Percentiles rank a stretch among this genome's conserved stretches.
Evolutionary conservation across 345 rosid genomes (phyloP).

Genomic region (Noccaea bulbosa): DNA sequence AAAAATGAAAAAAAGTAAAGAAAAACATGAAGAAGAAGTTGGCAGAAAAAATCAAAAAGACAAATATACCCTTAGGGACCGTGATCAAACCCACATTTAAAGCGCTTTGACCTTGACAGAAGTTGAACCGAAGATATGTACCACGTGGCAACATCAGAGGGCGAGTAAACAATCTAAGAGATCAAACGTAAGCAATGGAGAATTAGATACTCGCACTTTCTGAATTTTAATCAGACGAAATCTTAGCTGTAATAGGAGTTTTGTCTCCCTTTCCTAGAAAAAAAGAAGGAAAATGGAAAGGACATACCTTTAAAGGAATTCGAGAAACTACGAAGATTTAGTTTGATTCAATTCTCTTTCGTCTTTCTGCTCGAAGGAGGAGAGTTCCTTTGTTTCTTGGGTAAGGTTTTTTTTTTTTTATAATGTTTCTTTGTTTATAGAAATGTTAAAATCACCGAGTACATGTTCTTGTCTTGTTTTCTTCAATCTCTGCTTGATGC

Average conservation of each 20-base stretch:
- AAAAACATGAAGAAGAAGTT: neutral
- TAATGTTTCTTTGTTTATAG: neutral
- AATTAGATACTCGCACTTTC: slow-evolving; percentile 43
- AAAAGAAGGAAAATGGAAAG: neutral
- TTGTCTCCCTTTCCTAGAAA: slow-evolving; percentile 9
- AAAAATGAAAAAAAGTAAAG: no score
- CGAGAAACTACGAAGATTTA: slow-evolving; percentile 30
- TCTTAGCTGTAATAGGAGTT: slow-evolving; percentile 34
- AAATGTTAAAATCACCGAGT: neutral
- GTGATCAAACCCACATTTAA: neutral
- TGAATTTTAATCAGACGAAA: slow-evolving; percentile 18
- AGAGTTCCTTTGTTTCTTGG: neutral
- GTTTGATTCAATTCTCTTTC: slow-evolving; percentile 38
- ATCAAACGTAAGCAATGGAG: slow-evolving; percentile 15
- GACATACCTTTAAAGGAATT: slow-evolving; percentile 26
- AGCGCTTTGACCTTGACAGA: slow-evolving; percentile 11
- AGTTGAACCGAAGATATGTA: neutral
- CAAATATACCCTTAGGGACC: slow-evolving; percentile 18
- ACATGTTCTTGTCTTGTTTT: neutral
- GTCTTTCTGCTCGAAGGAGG: slow-evolving; percentile 20
- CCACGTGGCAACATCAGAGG: slow-evolving; percentile 34
- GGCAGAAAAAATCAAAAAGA: slow-evolving; percentile 12
- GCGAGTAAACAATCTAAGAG: slow-evolving; percentile 32
- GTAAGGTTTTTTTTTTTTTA: slow-evolving; percentile 11
- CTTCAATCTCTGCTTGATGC: slow-evolving; percentile 12